Evolutionary conservation across 371 early-diverging fungal genomes (phyloP).

Genomic region (Actinomortierella ambigua): DNA sequence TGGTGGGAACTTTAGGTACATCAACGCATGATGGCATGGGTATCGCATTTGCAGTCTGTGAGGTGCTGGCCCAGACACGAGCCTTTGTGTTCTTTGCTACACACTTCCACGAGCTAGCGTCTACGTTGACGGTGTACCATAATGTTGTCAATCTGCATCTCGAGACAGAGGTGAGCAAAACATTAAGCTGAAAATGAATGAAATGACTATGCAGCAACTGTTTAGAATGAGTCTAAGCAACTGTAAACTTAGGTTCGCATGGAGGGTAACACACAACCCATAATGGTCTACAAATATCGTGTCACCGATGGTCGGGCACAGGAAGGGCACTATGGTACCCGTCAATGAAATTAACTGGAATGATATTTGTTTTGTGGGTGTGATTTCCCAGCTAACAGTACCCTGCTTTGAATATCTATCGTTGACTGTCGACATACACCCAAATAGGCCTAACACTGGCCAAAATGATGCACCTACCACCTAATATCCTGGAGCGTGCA

Average conservation of each 20-base stretch:
- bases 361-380: not conserved
- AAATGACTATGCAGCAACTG: too few relatives aligned
- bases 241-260: slow-evolving; percentile 12
- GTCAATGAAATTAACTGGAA: not conserved
- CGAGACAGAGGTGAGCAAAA: slow-evolving; percentile 51
- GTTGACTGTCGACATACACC: too few relatives aligned
- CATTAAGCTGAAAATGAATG: not conserved
- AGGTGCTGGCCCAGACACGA: slow-evolving; percentile 67
- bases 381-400: too few relatives aligned
- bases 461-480: slow-evolving; percentile 50
- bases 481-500: slow-evolving; percentile 47
- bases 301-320: slow-evolving; percentile 50
- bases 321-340: slow-evolving; percentile 52
- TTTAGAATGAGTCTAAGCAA: too few relatives aligned
- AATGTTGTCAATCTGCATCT: slow-evolving; percentile 73
- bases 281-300: slow-evolving; percentile 52
- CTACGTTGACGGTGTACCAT: slow-evolving; percentile 57
- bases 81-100: slow-evolving; percentile 75
- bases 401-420: too few relatives aligned
- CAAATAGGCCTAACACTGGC: slow-evolving; percentile 55
- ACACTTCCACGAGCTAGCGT: slow-evolving; percentile 68
- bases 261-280: slow-evolving; percentile 19
- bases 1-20: slow-evolving; percentile 56
- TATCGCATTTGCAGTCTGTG: slow-evolving; percentile 81
- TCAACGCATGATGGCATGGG: slow-evolving; percentile 82